A percentile compares a stretch with the other conserved stretches of the same genome.
Conservation (phyloP, 805 yeast genomes). For the Candida sphagnicola region DNA sequence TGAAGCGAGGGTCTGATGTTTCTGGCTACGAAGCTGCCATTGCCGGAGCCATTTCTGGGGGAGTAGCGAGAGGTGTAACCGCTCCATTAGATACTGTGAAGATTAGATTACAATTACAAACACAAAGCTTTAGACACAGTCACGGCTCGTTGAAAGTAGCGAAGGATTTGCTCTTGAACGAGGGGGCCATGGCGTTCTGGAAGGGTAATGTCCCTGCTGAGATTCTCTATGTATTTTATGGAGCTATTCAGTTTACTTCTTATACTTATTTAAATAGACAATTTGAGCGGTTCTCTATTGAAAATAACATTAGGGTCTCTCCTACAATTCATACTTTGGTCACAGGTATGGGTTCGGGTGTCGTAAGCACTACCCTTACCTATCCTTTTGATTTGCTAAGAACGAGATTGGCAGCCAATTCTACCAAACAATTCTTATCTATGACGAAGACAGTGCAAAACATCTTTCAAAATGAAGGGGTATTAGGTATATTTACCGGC, state of each 20-base stretch:
- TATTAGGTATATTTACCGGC: conserved; percentile 48
- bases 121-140: conserved; percentile 12
- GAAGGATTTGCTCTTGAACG: conserved; percentile 46
- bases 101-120: conserved; percentile 66
- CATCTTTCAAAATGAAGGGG: conserved; percentile 33
- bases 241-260: conserved; percentile 78
- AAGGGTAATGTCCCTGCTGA: conserved; percentile 95
- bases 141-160: conserved; percentile 36
- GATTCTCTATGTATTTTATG: conserved; percentile 76
- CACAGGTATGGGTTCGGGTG: conserved; percentile 78
- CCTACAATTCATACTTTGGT: conserved; percentile 43
- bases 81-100: conserved; percentile 82
- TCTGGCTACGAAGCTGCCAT: conserved; percentile 50
- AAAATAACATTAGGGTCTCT: conserved; percentile 18
- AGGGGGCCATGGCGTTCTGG: conserved; percentile 83
- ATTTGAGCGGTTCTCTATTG: conserved; percentile 28
- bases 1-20: conserved; percentile 49
- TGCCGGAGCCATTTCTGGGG: conserved; percentile 75
- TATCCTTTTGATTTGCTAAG: conserved; percentile 91
- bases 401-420: conserved; percentile 77
- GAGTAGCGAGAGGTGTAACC: conserved; percentile 51
- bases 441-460: conserved; percentile 20
- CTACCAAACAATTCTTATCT: conserved; percentile 32
- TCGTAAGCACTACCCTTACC: conserved; percentile 64
- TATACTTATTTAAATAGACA: conserved; percentile 52